Percentiles rank a stretch among this genome's conserved stretches.
phyloP scores from a whole-genome alignment of 2,329 filamentous ascomycete genomes.

The Lasiodiplodia hormozganensis region DNA sequence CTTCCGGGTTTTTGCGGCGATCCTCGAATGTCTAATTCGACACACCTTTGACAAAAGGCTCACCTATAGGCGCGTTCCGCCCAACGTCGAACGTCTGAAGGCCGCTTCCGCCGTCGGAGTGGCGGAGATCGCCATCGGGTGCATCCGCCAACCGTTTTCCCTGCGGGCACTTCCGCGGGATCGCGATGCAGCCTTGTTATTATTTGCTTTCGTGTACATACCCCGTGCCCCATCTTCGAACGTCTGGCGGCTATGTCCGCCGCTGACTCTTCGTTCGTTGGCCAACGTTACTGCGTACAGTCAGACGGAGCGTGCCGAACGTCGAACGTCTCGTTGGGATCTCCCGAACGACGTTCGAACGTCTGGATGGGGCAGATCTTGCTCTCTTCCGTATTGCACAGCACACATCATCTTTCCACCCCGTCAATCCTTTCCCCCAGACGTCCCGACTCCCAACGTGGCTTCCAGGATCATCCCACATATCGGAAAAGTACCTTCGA shows the following conservation, averaged over 20 bases:
- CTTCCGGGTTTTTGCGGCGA: not conserved
- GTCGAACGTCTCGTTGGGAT: not conserved
- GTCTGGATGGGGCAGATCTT: not conserved
- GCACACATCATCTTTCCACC: not conserved
- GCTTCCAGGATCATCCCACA: too few species aligned
- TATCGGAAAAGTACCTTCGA: too few species aligned
- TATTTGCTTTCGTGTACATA: not conserved
- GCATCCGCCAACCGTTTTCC: not conserved
- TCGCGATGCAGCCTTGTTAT: too few species aligned
- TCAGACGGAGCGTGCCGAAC: not conserved
- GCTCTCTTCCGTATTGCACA: too few species aligned
- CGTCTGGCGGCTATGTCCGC: not conserved
- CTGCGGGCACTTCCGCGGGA: not conserved
- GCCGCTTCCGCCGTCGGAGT: not conserved
- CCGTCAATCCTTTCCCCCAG: too few species aligned
- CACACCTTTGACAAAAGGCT: not conserved
- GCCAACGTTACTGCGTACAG: not conserved
- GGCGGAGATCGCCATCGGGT: not conserved
- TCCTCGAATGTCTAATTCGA: not conserved
- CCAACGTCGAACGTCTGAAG: conserved; percentile 4
- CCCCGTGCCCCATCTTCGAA: not conserved
- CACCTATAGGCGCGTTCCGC: not conserved
- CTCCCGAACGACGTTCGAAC: not conserved
- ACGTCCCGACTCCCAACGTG: too few species aligned
- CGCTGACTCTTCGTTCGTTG: too few species aligned